Evolutionary conservation across 2,329 filamentous ascomycete species (phyloP).

Genomic region (Capronia epimyces): DNA sequence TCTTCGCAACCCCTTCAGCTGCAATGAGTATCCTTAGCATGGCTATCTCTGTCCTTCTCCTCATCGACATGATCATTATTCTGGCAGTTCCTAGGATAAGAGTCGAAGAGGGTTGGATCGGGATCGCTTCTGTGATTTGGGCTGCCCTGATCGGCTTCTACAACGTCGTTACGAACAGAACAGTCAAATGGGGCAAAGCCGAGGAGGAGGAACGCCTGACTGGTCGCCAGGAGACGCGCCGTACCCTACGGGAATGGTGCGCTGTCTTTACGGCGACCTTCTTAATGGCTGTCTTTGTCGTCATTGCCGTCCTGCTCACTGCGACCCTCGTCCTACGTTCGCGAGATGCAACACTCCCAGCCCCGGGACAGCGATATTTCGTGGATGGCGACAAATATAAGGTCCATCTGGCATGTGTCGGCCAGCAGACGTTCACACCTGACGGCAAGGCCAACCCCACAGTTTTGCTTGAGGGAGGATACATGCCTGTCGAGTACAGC

Average conservation of each 20-base stretch:
- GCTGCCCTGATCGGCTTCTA: constrained; percentile 72
- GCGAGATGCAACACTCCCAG: constrained; percentile 66
- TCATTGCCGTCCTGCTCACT: constrained; percentile 69
- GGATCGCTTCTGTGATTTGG: constrained; percentile 80
- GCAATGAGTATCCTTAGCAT: constrained; percentile 68
- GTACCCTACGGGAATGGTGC: constrained; percentile 76
- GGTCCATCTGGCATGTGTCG: constrained; percentile 78
- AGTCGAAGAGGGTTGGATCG: constrained; percentile 83
- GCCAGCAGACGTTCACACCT: constrained; percentile 57
- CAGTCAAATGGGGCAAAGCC: constrained; percentile 83
- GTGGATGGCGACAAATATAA: constrained; percentile 82
- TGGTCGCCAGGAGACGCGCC: constrained; percentile 76
- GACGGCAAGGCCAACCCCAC: constrained; percentile 62
- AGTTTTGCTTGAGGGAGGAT: constrained; percentile 78
- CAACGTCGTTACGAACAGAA: constrained; percentile 70
- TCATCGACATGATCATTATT: constrained; percentile 74
- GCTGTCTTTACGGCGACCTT: constrained; percentile 71
- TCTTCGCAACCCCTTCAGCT: constrained; percentile 80
- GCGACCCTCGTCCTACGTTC: constrained; percentile 73
- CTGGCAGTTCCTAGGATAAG: constrained; percentile 68
- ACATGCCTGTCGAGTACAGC: constrained; percentile 69
- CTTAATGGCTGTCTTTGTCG: constrained; percentile 60
- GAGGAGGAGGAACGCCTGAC: constrained; percentile 92
- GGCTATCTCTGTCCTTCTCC: constrained; percentile 60
- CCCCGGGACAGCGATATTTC: constrained; percentile 69